These are phyloP conservation scores for Fusarium sp. DNA, from an alignment of 2,329 filamentous ascomycete species.

Conservation along the genomic window DNA sequence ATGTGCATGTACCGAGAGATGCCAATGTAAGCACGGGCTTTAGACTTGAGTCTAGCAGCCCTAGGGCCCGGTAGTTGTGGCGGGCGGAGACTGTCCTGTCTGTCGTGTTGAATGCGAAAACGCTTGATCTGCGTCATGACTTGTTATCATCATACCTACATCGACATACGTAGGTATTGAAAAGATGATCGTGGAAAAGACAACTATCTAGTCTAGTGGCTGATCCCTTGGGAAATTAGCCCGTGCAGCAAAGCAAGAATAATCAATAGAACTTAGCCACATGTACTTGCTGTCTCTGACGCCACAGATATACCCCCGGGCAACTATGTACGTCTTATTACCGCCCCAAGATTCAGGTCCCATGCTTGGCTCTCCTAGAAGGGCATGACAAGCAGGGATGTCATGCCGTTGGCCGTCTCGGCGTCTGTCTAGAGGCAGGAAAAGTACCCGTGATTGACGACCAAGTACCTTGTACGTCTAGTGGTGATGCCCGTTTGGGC, in stretches of 20 bases:
- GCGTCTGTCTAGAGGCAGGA: conserved; percentile 3
- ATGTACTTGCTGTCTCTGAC: background rate
- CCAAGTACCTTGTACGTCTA: conserved; percentile 27
- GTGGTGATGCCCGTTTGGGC: conserved; percentile 9
- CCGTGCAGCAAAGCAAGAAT: background rate
- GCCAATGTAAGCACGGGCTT: conserved; percentile 6
- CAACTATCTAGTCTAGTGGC: background rate
- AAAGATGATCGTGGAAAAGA: background rate
- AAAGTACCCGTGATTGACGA: conserved; percentile 10
- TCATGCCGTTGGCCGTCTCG: conserved; percentile 37
- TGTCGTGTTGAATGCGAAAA: background rate
- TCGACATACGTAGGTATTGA: conserved; percentile 1
- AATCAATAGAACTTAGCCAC: conserved; percentile 15
- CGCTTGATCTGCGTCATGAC: conserved; percentile 16
- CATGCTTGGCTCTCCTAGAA: conserved; percentile 18
- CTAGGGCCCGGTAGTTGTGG: conserved; percentile 29
- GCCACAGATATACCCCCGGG: conserved; percentile 18
- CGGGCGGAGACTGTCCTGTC: conserved; percentile 9
- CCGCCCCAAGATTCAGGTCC: conserved; percentile 24
- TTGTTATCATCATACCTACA: background rate
- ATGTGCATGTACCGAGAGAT: conserved; percentile 17
- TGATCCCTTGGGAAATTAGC: background rate
- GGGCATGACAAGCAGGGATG: conserved; percentile 10
- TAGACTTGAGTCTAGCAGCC: conserved; percentile 33
- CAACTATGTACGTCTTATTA: conserved; percentile 21